Percentiles rank a stretch among this genome's conserved stretches.
phyloP scores from a whole-genome alignment of 2,329 filamentous ascomycete species.

The Penicillium sp. region DNA sequence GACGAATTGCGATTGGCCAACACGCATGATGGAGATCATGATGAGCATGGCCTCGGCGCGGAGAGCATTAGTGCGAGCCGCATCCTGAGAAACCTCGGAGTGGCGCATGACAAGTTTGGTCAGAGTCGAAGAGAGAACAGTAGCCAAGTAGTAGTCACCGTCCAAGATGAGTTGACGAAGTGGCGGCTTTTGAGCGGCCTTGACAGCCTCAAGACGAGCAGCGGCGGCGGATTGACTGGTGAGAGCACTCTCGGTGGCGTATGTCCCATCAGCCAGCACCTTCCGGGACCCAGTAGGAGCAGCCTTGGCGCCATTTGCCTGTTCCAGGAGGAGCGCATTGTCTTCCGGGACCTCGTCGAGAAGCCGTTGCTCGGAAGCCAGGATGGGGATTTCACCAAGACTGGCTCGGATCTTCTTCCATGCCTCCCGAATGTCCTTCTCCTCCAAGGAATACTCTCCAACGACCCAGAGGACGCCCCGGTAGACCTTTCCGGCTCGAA shows the following conservation, averaged over 20 bases:
- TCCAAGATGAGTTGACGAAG: slow-evolving; percentile 93
- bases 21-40: slow-evolving; percentile 98
- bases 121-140: slow-evolving; percentile 92
- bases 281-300: slow-evolving; percentile 84
- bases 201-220: slow-evolving; percentile 92
- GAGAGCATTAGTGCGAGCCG: slow-evolving; percentile 87
- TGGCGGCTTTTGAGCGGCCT: slow-evolving; percentile 94
- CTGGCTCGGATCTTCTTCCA: slow-evolving; percentile 96
- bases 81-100: slow-evolving; percentile 85
- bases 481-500: slow-evolving; percentile 96
- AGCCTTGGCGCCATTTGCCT: slow-evolving; percentile 79
- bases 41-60: slow-evolving; percentile 98
- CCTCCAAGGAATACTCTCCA: slow-evolving; percentile 93
- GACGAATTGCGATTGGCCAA: slow-evolving; percentile 98
- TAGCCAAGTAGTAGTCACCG: slow-evolving; percentile 93
- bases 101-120: slow-evolving; percentile 98
- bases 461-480: slow-evolving; percentile 96
- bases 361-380: slow-evolving; percentile 90
- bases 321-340: slow-evolving; percentile 66
- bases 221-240: slow-evolving; percentile 90
- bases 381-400: slow-evolving; percentile 93
- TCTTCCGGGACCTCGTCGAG: slow-evolving; percentile 80
- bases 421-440: slow-evolving; percentile 90
- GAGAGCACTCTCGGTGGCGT: slow-evolving; percentile 93
- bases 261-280: slow-evolving; percentile 93